phyloP scores from a whole-genome alignment of 2,329 filamentous ascomycete genomes.

The Fusarium foetens region DNA sequence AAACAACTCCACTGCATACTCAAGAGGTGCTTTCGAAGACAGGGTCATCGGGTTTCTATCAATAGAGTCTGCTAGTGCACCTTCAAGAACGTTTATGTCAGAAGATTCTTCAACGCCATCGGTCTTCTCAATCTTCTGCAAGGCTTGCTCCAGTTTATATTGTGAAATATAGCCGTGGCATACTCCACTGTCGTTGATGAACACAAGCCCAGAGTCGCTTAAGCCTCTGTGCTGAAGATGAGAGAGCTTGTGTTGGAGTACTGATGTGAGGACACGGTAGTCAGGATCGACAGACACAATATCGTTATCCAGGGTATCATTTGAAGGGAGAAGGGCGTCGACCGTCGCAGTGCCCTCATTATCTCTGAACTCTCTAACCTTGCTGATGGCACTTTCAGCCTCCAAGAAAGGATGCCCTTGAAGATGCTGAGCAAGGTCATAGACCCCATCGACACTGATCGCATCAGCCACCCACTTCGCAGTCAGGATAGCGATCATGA shows the following conservation, averaged over 20 bases:
- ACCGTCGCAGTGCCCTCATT: constrained; percentile 13
- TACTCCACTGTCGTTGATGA: constrained; percentile 1
- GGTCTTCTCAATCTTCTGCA: neutral
- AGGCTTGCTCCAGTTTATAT: neutral
- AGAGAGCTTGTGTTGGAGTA: neutral
- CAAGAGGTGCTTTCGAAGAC: constrained; percentile 6
- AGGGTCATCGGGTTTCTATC: constrained; percentile 7
- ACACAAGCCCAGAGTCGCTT: constrained; percentile 6
- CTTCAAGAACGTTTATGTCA: constrained; percentile 2
- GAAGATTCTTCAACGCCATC: neutral
- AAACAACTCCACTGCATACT: constrained; percentile 24
- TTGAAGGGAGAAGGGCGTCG: neutral
- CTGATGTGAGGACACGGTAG: neutral
- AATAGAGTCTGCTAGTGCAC: neutral
- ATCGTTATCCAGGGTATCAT: neutral
- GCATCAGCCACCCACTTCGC: constrained; percentile 34
- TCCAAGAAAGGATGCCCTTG: constrained; percentile 29
- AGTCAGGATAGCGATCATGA: constrained; percentile 19
- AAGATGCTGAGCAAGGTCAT: constrained; percentile 31
- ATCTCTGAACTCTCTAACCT: neutral
- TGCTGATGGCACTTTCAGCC: constrained; percentile 1
- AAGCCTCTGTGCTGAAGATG: neutral
- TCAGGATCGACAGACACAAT: neutral
- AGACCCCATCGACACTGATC: constrained; percentile 28
- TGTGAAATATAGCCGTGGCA: constrained; percentile 8